Evolutionary conservation across 768 basidiomycete species (phyloP), one percentile per base, ranked within the genome.

Genomic region (Megacollybia marginata): DNA sequence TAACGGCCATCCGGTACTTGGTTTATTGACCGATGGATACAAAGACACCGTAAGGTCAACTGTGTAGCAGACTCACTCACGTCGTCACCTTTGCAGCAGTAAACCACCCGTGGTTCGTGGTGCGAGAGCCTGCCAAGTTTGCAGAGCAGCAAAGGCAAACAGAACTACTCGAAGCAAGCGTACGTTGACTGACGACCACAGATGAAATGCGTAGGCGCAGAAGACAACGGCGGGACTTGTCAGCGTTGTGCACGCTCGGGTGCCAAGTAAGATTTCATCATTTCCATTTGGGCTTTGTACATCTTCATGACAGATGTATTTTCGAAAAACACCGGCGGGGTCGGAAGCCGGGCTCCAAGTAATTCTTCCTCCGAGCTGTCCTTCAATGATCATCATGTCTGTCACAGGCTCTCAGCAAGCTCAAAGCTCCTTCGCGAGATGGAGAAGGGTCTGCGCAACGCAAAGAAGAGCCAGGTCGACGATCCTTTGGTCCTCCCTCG

Each of bases 191-290:
- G 23, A 28, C 23, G 23, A 28, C 23, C 47, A 42, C 56, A 92
- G 89, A 92, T 92, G 89, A 90, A 91, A 65, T 92, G 89, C 59
- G 88, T 92, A 52, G 89, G 88, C 42, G 85, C 90, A 46, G 89
- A 92, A 62, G 88, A 92, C 59, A 88, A 88, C 52, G 74, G 80
- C 53, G 82, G 81, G 58, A 80, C 78, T 31, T 92, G 89, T 62
- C 88, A 92, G 63, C 83, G 89, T 46, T 92, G 89, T 69, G 84
- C 80, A 61, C 83, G 89, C 52, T 82, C 86, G 33, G 84, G 83
- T 55, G 79, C 82, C 46, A 82, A 88, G 85, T 85, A 63, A 53
- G 80, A 43, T 48, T 52, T 46, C 40, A 46, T 23, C 43, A 53
- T 42, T 33, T 51, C 51, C 48, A 50, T 51, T 46, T 45, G 57